Evolutionary conservation across 2,329 filamentous ascomycete genomes (phyloP), one percentile per base, ranked within the genome.

Genomic region (Aspergillus arachidicola): DNA sequence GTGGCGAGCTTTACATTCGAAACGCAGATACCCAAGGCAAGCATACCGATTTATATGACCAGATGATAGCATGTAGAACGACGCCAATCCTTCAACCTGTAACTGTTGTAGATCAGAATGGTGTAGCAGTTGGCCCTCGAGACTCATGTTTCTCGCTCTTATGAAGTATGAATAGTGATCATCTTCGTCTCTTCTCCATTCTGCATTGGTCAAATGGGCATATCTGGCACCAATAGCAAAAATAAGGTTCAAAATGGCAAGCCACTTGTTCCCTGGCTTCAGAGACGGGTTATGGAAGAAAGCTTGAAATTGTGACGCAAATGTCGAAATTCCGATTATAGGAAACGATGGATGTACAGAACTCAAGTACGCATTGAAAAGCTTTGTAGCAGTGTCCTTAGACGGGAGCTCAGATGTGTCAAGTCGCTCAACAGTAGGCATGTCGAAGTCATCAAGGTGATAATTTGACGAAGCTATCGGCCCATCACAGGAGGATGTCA

Each of bases 311-410:
- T 81, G 78, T 11, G 71, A 72, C n/a, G 76, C 72, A 63, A 82
- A 81, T 16, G 76, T 78, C 2, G 73, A 69, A 53, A 75, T 75
- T 10, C 78, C 76, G 58, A 82, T 74, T 19, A 82, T 79, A 23
- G 80, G 80, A 66, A 81, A 82, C 2, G 78, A 77, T 1, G 78
- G 73, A 65, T 82, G 79, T n/a, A 81, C 77, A 6, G 77, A 77
- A 12, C 69, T 71, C 54, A 81, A 68, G 59, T 80, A 82, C 30
- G 73, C 71, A 58, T 79, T 76, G 61, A 81, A 77, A 43, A 82
- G 72, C 36, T 73, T 72, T 19, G 75, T 72, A 10, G 80, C 80
- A 43, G 71, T 71, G 55, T 77, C 73, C 9, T 74, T 72, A 4
- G 75, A 69, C 6, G 80, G 80, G 10, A 80, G 70, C 34, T 72